Conservation (phyloP, 768 basidiomycete genomes). For the Pleurotus djamor region DNA sequence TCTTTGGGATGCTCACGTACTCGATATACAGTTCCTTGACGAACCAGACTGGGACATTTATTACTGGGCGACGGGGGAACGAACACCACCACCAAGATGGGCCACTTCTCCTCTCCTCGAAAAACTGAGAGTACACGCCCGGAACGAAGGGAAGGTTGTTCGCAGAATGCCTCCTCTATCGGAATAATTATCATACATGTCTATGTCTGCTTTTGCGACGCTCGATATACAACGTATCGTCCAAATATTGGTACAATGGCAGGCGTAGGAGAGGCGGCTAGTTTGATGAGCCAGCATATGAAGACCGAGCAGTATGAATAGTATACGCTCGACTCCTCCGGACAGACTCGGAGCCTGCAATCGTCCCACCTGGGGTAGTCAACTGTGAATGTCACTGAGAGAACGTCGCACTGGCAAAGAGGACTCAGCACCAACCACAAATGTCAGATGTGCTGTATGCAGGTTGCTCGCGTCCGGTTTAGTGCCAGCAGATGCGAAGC, state of each 20-base stretch:
- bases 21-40: slow-evolving; percentile 66
- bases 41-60: slow-evolving; percentile 98
- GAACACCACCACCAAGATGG: slow-evolving; percentile 79
- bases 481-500: background rate
- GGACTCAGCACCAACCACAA: background rate
- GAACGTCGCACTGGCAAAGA: background rate
- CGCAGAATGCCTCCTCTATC: slow-evolving; percentile 81
- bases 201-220: no score
- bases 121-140: slow-evolving; percentile 77
- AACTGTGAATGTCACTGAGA: background rate
- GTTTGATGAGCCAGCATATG: no score
- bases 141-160: slow-evolving; percentile 92
- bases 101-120: slow-evolving; percentile 54
- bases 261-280: no score
- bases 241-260: no score
- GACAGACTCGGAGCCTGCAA: background rate
- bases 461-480: background rate
- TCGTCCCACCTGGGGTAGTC: background rate
- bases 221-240: no score
- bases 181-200: no score
- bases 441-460: background rate
- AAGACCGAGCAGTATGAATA: background rate
- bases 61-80: slow-evolving; percentile 91
- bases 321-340: background rate
- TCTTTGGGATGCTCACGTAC: no score